phyloP scores from a whole-genome alignment of 139 green algal species.

The Coelastrella sp. region DNA sequence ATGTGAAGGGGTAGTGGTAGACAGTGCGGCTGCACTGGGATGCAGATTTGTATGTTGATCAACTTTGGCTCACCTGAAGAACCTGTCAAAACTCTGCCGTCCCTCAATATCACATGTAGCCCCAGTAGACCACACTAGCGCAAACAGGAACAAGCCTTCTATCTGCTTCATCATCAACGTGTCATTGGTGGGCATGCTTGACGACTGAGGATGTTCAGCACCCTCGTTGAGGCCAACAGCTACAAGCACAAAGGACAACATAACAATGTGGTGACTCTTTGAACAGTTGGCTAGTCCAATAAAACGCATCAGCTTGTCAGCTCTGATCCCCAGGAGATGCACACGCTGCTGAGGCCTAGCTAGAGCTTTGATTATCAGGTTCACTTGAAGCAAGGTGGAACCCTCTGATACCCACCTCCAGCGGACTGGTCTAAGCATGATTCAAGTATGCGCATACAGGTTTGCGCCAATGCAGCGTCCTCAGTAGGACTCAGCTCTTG shows the following conservation, averaged over 20 bases:
- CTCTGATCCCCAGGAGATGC: too few species aligned
- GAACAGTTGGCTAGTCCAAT: too few species aligned
- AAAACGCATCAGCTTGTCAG: too few species aligned
- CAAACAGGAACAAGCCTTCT: slow-evolving; percentile 74
- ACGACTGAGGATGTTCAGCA: background rate
- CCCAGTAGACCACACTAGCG: slow-evolving; percentile 73
- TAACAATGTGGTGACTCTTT: background rate
- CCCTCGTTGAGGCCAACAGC: background rate
- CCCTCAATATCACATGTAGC: slow-evolving; percentile 68
- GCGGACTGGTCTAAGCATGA: slow-evolving; percentile 30
- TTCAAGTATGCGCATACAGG: slow-evolving; percentile 69
- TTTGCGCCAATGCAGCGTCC: slow-evolving; percentile 65
- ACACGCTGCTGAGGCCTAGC: too few species aligned
- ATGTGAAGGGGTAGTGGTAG: too few species aligned
- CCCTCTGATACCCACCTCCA: background rate
- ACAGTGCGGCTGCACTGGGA: too few species aligned
- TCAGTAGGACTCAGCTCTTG: slow-evolving; percentile 81
- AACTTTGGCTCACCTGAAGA: slow-evolving; percentile 63
- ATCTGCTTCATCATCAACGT: slow-evolving; percentile 62
- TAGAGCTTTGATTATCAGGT: too few species aligned
- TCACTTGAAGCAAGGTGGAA: background rate
- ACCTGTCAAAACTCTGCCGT: slow-evolving; percentile 69
- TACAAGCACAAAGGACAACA: background rate
- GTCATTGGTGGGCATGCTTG: slow-evolving; percentile 61
- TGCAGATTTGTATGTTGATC: too few species aligned